Conservation (phyloP, 2,329 filamentous ascomycete genomes). For the Sporothrix globosa region DNA sequence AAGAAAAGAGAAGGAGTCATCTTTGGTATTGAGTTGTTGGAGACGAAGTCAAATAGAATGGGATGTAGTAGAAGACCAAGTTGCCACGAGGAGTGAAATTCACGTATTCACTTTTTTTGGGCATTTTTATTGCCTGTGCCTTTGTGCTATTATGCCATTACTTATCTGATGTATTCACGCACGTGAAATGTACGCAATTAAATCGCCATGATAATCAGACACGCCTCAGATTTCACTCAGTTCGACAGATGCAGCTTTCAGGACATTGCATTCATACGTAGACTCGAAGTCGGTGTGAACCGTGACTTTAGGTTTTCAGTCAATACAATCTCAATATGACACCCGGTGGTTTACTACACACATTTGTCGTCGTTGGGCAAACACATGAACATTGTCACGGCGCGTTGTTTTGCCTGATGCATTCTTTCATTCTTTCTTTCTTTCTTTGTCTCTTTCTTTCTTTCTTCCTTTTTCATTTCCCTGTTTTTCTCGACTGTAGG, state of each 20-base stretch:
- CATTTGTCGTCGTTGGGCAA: too few species aligned
- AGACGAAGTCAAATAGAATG: background rate
- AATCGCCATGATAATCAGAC: background rate
- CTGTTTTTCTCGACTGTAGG: too few species aligned
- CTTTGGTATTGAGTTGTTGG: background rate
- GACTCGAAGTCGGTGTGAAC: too few species aligned
- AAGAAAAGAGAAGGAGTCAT: background rate
- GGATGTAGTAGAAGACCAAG: too few species aligned
- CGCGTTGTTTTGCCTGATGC: too few species aligned
- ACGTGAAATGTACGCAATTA: background rate
- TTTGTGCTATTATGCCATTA: background rate
- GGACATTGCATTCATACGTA: background rate
- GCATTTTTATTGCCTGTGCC: background rate
- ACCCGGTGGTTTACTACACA: too few species aligned
- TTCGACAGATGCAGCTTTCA: background rate
- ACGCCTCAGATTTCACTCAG: background rate
- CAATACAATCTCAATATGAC: too few species aligned
- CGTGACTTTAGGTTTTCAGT: too few species aligned
- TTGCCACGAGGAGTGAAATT: background rate
- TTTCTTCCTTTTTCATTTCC: too few species aligned
- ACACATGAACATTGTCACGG: too few species aligned
- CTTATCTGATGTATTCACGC: constrained; percentile 10
- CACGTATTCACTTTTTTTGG: background rate
- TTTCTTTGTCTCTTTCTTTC: too few species aligned
- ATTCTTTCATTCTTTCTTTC: too few species aligned